These are phyloP conservation scores for Sphagnum tenellum DNA, from an alignment of 225 moss, liverwort and hornwort species.

Conservation along the genomic window DNA sequence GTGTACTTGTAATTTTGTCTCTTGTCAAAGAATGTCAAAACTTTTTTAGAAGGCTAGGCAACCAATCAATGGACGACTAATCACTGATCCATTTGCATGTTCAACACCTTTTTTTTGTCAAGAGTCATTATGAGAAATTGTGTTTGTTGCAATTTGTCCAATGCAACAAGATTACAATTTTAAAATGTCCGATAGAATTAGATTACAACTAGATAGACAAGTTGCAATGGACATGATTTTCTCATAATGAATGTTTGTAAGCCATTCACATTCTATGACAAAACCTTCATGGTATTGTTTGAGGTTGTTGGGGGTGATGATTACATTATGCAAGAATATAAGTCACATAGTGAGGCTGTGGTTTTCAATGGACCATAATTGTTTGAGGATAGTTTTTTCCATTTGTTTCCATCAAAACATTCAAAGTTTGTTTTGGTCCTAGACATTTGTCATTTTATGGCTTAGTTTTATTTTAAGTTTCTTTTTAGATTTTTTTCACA, in stretches of 20 bases:
- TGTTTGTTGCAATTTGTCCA: too few relatives aligned
- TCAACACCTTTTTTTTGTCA: conserved; percentile 70
- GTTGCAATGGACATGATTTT: too few relatives aligned
- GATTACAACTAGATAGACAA: too few relatives aligned
- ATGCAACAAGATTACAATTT: too few relatives aligned
- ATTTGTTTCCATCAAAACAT: conserved; percentile 10
- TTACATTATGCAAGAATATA: conserved; percentile 75
- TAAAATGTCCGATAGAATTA: too few relatives aligned
- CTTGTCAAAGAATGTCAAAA: conserved; percentile 61
- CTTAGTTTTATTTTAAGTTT: neutral
- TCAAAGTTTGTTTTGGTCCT: neutral
- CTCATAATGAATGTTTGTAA: conserved; percentile 27
- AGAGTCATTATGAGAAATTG: conserved; percentile 6
- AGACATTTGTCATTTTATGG: neutral
- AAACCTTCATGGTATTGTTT: conserved; percentile 49
- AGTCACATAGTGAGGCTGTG: conserved; percentile 47
- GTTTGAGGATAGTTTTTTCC: conserved; percentile 52
- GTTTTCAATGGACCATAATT: conserved; percentile 64
- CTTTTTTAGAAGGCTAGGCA: conserved; percentile 52
- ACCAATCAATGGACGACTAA: conserved; percentile 40
- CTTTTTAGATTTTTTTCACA: conserved; percentile 1
- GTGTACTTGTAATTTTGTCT: conserved; percentile 83
- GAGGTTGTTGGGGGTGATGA: conserved; percentile 22
- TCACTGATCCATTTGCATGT: conserved; percentile 48
- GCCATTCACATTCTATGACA: conserved; percentile 99